phyloP scores from a whole-genome alignment of 1,284 basidiomycete species.

The Cerrena zonata region DNA sequence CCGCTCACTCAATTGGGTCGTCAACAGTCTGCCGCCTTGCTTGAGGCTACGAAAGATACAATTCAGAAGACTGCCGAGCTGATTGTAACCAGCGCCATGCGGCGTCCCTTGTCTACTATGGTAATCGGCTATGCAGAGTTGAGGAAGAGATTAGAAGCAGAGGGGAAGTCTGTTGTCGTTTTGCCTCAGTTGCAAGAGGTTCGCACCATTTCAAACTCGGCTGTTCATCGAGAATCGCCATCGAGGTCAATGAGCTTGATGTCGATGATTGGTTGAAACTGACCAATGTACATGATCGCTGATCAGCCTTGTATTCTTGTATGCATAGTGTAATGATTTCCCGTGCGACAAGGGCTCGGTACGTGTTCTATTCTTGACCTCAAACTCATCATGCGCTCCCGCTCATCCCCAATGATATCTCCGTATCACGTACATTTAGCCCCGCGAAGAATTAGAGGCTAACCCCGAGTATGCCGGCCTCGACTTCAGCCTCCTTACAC shows the following conservation, averaged over 20 bases:
- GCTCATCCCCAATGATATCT: no score
- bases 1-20: conserved; percentile 23
- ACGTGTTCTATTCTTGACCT: conserved; percentile 9
- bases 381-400: neutral
- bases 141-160: conserved; percentile 23
- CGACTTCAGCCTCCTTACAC: conserved; percentile 26
- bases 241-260: neutral
- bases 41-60: conserved; percentile 27
- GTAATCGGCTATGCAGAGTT: conserved; percentile 26
- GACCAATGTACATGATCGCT: neutral
- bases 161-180: conserved; percentile 25
- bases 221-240: no score
- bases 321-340: conserved; percentile 19
- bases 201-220: no score
- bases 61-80: conserved; percentile 28
- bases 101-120: conserved; percentile 30
- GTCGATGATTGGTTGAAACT: neutral
- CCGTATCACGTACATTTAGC: conserved; percentile 13
- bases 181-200: conserved; percentile 31
- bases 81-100: conserved; percentile 28
- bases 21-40: conserved; percentile 28
- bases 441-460: conserved; percentile 25
- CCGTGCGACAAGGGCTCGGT: conserved; percentile 30
- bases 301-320: neutral
- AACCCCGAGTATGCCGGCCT: conserved; percentile 29